Conservation (phyloP, 2,329 filamentous ascomycete species). For the Stachybotrys chartarum region DNA sequence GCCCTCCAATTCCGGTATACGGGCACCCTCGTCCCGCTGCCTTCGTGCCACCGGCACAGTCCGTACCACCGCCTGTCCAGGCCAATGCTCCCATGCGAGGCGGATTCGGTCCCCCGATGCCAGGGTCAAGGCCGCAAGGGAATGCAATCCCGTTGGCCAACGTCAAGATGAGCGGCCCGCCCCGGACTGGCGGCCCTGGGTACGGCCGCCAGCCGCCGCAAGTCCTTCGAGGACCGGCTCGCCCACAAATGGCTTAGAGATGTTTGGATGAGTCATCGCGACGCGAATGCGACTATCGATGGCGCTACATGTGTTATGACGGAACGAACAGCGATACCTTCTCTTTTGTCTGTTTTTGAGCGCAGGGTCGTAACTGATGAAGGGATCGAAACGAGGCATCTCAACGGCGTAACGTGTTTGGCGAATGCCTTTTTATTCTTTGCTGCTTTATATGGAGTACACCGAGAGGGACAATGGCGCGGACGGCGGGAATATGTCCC, state of each 20-base stretch:
- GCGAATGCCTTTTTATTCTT: too few species aligned
- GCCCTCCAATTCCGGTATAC: not conserved
- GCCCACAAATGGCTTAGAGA: not conserved
- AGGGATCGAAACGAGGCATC: too few species aligned
- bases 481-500: too few species aligned
- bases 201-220: not conserved
- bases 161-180: not conserved
- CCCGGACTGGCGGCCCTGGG: not conserved
- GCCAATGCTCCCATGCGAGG: not conserved
- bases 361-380: too few species aligned
- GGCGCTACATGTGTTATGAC: too few species aligned
- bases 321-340: too few species aligned
- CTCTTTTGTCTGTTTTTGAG: too few species aligned
- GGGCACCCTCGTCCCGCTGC: not conserved
- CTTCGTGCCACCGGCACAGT: not conserved
- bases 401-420: too few species aligned
- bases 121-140: not conserved
- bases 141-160: not conserved
- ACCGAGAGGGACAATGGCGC: too few species aligned
- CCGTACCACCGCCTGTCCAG: not conserved
- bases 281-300: too few species aligned
- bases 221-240: not conserved
- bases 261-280: too few species aligned
- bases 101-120: not conserved
- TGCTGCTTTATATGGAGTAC: too few species aligned